Evolutionary conservation across 2,329 filamentous ascomycete genomes (phyloP).

Genomic region (Penicillium sp.): DNA sequence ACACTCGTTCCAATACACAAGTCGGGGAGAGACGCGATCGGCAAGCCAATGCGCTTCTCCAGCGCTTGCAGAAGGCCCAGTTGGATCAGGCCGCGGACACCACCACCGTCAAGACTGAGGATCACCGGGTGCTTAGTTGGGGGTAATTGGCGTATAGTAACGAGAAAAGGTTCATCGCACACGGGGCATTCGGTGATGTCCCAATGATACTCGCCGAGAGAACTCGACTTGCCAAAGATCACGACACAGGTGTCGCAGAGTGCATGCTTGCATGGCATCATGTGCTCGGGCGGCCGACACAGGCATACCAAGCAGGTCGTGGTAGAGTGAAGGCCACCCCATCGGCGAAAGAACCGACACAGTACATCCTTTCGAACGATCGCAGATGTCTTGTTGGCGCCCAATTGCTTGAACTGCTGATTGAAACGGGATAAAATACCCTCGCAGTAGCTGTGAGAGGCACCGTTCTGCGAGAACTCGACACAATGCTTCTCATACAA

Average conservation of each 20-base stretch:
- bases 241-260: slow-evolving; percentile 19
- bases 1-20: slow-evolving; percentile 17
- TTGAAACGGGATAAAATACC: neutral
- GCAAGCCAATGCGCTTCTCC: slow-evolving; percentile 12
- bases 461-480: neutral
- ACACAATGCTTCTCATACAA: neutral
- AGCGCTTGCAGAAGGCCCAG: slow-evolving; percentile 16
- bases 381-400: neutral
- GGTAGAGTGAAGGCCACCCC: slow-evolving; percentile 5
- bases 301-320: slow-evolving; percentile 15
- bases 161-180: neutral
- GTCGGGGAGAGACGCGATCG: slow-evolving; percentile 7
- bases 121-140: slow-evolving; percentile 19
- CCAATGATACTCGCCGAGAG: slow-evolving; percentile 5
- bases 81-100: slow-evolving; percentile 18
- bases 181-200: slow-evolving; percentile 8
- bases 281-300: slow-evolving; percentile 16
- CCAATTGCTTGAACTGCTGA: neutral
- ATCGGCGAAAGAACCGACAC: neutral
- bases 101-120: slow-evolving; percentile 20
- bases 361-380: neutral
- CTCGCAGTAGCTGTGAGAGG: neutral
- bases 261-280: slow-evolving; percentile 18
- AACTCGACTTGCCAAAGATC: slow-evolving; percentile 9
- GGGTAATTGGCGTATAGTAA: slow-evolving; percentile 14